Base-by-base conservation (phyloP, 805 yeast species). In the Allodekkera sacchari region DNA sequence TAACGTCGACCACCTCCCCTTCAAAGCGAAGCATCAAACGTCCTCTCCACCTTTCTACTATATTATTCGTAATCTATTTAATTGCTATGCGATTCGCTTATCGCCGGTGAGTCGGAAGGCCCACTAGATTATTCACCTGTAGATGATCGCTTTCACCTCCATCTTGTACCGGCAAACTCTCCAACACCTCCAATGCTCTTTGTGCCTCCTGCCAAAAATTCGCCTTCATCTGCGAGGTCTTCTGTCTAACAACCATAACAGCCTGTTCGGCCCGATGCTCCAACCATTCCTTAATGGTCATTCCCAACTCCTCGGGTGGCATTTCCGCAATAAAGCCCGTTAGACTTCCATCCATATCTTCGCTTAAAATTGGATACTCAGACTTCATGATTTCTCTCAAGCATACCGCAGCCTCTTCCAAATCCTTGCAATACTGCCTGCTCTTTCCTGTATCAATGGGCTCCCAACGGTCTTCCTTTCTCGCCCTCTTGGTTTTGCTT, bases 241-340 rank as follows among this genome's bases (percentile, higher is more conserved):
- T 66, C 18, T 61, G 60, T 21, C 61, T 50, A 5, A 79, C 59
- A 28, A 72, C 59, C 18, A 52, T 52, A 25, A 66, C 66, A 15
- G 81, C 77, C 39, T 68, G 71, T 9, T 56, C 53, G 0, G 84
- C 81, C 43, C 69, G 68, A 41, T 66, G 61, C 19, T 48, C 47
- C 14, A 82, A 55, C 94, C 94, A 85, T 37, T 80, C 71, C 30
- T 66, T 63, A n/a, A 84, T 68, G 0, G 81, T 71, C 79, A 78
- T 74, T 9, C 70, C 63, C 42, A 82, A 61, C 46, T 82, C 87
- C 17, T 69, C 70, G 19, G 68, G 74, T 0, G 89, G 88, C 73
- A 82, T 74, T 26, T 73, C 74, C 1, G 75, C 64, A 6, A 80
- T 72, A 44, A 81, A 81, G 30, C 63, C 62, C 0, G 83, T 71